phyloP scores from a whole-genome alignment of 164 flowering plant species.

The Tetrastigma voinierianum region DNA sequence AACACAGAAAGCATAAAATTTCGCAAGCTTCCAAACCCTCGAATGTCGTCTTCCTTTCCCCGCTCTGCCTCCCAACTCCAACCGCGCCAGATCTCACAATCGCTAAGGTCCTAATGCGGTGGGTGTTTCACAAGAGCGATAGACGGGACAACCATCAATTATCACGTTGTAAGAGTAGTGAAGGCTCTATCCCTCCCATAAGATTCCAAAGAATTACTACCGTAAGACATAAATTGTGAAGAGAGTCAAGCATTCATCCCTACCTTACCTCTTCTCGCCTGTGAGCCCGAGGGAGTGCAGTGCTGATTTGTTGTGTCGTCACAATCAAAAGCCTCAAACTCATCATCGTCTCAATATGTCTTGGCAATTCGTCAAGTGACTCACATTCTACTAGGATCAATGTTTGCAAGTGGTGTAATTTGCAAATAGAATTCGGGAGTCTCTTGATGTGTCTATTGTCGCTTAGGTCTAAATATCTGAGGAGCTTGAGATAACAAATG shows the following conservation, averaged over 20 bases:
- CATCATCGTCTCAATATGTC: neutral
- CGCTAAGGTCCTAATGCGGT: neutral
- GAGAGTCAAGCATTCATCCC: neutral
- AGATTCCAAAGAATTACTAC: neutral
- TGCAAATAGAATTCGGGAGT: slow-evolving; percentile 1
- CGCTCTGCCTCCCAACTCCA: neutral
- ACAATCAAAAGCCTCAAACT: neutral
- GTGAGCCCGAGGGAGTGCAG: too few relatives aligned
- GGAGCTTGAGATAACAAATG: neutral
- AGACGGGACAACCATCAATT: neutral
- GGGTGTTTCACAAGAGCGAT: too few relatives aligned
- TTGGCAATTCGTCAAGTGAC: neutral
- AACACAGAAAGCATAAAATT: too few relatives aligned
- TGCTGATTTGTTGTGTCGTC: neutral
- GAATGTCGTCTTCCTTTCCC: too few relatives aligned
- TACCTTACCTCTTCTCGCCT: neutral
- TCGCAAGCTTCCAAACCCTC: too few relatives aligned
- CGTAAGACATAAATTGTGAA: neutral
- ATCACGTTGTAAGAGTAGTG: neutral
- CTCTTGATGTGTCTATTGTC: neutral
- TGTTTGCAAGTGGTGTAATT: neutral
- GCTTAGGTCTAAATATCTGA: neutral
- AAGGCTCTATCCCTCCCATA: neutral
- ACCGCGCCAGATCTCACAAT: neutral
- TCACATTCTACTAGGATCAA: neutral